These are phyloP conservation scores for Sinapis alba DNA, from an alignment of 441 rosid species.

Conservation along the genomic window DNA sequence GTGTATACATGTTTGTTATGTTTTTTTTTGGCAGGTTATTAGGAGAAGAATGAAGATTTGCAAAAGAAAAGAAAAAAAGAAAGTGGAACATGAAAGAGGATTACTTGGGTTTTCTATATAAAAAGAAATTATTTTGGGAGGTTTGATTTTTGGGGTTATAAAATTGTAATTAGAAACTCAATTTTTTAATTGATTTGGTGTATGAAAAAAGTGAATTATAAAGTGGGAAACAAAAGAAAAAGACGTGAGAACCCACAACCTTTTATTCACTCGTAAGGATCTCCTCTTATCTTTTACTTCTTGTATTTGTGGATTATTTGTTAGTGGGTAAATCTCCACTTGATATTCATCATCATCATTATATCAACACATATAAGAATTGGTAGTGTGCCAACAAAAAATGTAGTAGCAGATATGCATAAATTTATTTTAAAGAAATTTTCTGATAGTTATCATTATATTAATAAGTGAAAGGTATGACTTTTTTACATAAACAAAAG, in stretches of 20 bases:
- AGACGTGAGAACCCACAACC: slow-evolving; percentile 32
- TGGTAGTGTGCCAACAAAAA: not conserved
- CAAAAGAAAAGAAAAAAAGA: not conserved
- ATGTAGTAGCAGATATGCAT: not conserved
- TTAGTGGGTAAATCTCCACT: not conserved
- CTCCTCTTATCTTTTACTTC: not conserved
- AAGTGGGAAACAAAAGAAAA: slow-evolving; percentile 38
- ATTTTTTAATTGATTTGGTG: slow-evolving; percentile 35
- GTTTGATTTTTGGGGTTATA: slow-evolving; percentile 28
- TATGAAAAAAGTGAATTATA: slow-evolving; percentile 28
- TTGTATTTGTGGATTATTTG: not conserved
- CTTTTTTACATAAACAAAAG: not conserved
- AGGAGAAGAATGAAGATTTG: slow-evolving; percentile 20
- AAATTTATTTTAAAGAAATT: not conserved
- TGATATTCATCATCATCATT: slow-evolving; percentile 7
- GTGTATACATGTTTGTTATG: not conserved
- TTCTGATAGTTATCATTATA: not conserved
- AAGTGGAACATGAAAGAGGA: slow-evolving; percentile 19
- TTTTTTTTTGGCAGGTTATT: slow-evolving; percentile 24
- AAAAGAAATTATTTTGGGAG: not conserved
- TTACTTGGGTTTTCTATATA: slow-evolving; percentile 18
- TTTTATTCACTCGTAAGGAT: slow-evolving; percentile 19
- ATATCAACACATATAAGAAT: not conserved
- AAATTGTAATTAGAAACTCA: slow-evolving; percentile 40
- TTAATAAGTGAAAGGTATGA: not conserved